Base-by-base conservation (phyloP, 371 early-diverging fungal species). In the Apophysomyces trapeziformis region DNA sequence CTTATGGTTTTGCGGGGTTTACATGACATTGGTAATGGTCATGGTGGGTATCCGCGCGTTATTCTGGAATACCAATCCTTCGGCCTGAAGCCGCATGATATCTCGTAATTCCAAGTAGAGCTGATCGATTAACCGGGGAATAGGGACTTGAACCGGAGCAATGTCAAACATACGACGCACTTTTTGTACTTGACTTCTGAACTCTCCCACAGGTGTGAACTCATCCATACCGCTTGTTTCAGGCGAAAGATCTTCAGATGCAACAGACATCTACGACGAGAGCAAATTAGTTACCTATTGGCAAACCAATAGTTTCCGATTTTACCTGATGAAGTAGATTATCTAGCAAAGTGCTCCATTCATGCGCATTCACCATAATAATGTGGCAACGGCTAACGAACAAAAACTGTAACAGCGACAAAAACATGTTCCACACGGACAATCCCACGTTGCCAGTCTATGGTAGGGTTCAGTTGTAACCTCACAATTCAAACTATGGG, bases 1-100 rank as follows among this genome's bases (percentile, higher is more conserved):
- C 32, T 26, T 26, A 3, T 26, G 32, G 32, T 26, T 26, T 1
- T 26, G 2, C 32, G 32, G 32, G 32, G 4, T 50, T 26, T 50
- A 50, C 54, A 50, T 21, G 54, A 21, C 21, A 16, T 26, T 26
- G 21, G n/a, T 50, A 21, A 50, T 18, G 21, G 54, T 50, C n/a
- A 50, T 50, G 6, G 54, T 21, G n/a, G 21, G 54, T 21, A 26
- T 18, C 9, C 54, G 54, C 9, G 54, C 21, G 21, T 21, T 50
- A 26, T 50, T 16, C 16, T 70, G 68, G 16, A 71, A 67, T 13
- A 45, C 13, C 9, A 68, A 38, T 0, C 70, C 77, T 64, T 84
- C 84, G 37, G 74, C 76, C 57, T 82, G 81, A n/a, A 81, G 65
- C 58, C 82, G 69, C 83, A 85, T 79, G 14, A 78, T 66, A 60